Base-by-base conservation (phyloP, 192 early-diverging fungal genomes). In the Piromyces finnis region DNA sequence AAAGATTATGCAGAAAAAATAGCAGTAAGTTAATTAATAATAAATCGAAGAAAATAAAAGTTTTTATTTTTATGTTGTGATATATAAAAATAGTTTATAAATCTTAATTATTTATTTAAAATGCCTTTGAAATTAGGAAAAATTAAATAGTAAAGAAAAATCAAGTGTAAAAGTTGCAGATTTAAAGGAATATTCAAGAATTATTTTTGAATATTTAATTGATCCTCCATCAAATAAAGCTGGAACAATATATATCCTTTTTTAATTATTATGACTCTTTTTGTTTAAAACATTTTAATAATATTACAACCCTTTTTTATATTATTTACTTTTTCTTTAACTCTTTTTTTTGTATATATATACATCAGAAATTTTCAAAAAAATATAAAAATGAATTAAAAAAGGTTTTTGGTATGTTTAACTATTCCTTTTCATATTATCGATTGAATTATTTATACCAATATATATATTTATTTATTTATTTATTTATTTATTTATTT, bases 1-100 rank as follows among this genome's bases (percentile, higher is more conserved):
- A 91, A 92, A 78, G 92, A 94, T 79, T 92, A 89, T 84, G 82
- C 90, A 11, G 92, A 92, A 18, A 84, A 86, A 41, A 82, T 84
- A 12, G 37, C 82, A 80, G 88, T 89, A 85, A 84, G 12, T 35
- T n/a, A n/a, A n/a, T n/a, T n/a, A n/a, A 35, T 35, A 35, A 35
- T 35, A 35, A 35, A 35, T n/a, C n/a, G n/a, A n/a, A n/a, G n/a
- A n/a, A n/a, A n/a, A n/a, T n/a, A n/a, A n/a, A n/a, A n/a, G n/a
- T n/a, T n/a, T n/a, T n/a, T n/a, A n/a, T n/a, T n/a, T n/a, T n/a
- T n/a, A n/a, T n/a, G n/a, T n/a, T n/a, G n/a, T n/a, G n/a, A n/a
- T n/a, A n/a, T n/a, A n/a, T n/a, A n/a, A n/a, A n/a, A n/a, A n/a
- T n/a, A n/a, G n/a, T n/a, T n/a, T n/a, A n/a, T n/a, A n/a, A n/a